Percentiles rank a stretch among this genome's conserved stretches.
Evolutionary conservation across 2,329 filamentous ascomycete genomes (phyloP).

Genomic region (Hirsutella thompsonii): DNA sequence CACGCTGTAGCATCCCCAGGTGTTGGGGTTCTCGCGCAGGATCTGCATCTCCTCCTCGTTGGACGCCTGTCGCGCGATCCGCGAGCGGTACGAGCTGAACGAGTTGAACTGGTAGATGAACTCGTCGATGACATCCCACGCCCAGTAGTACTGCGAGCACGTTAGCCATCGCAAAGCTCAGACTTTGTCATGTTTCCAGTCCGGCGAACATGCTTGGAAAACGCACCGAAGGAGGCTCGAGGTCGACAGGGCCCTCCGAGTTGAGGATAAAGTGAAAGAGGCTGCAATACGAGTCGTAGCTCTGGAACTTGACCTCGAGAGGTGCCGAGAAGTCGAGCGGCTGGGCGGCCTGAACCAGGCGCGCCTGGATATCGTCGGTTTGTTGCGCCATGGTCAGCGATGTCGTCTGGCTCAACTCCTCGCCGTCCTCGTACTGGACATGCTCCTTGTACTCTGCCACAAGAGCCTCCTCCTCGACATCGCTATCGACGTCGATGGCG

Average conservation of each 20-base stretch:
- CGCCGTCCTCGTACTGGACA: conserved; percentile 81
- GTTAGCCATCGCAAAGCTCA: too few species aligned
- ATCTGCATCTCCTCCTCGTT: conserved; percentile 89
- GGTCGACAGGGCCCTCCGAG: conserved; percentile 94
- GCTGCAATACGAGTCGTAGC: conserved; percentile 99
- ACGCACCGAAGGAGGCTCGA: conserved; percentile 90
- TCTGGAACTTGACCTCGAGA: conserved; percentile 93
- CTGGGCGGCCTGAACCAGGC: conserved; percentile 81
- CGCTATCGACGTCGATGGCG: conserved; percentile 67
- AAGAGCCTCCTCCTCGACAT: conserved; percentile 90
- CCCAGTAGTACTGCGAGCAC: conserved; percentile 78
- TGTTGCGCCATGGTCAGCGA: conserved; percentile 59
- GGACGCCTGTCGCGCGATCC: conserved; percentile 67
- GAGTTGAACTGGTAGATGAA: conserved; percentile 99
- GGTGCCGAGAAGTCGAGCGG: conserved; percentile 93
- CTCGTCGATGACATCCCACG: conserved; percentile 99
- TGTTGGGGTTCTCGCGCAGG: conserved; percentile 93
- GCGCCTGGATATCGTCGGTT: conserved; percentile 84
- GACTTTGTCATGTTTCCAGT: too few species aligned
- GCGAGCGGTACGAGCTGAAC: conserved; percentile 93
- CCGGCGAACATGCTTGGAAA: conserved; percentile 1
- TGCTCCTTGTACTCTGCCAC: conserved; percentile 95
- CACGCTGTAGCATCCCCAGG: conserved; percentile 98
- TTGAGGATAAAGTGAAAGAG: conserved; percentile 99
- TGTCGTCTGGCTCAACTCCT: conserved; percentile 64